Base-by-base conservation (phyloP, 1,284 basidiomycete species). In the Ustilago sp. region DNA sequence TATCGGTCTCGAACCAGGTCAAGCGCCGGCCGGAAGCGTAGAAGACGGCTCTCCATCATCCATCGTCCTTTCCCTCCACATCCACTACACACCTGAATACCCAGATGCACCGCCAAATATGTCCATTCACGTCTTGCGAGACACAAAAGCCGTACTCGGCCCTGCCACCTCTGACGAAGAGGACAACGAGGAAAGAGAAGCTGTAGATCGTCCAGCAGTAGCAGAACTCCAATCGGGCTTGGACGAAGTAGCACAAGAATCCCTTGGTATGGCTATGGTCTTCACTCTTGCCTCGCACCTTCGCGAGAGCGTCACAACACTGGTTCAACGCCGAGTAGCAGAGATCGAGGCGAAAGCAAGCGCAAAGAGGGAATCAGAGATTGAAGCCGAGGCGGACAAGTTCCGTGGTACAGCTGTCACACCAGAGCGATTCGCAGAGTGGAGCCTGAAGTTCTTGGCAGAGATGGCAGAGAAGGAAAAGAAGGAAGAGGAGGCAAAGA, bases 201-300 rank as follows among this genome's bases (percentile, higher is more conserved):
- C 53, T 5, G 34, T 54, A 4, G 59, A 64, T 12, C 61, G 71
- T 12, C 62, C 65, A 39, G 62, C 62, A 32, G 60, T 75, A 43
- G 23, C 43, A 35, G 68, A 75, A 38, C 65, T 76, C 6, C 74
- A 71, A 51, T 7, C 87, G 31, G 90, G 91, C 47, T 88, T 95
- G 69, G 88, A 87, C 68, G 87, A 87, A 63, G 89, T 92, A 80
- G 95, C 92, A 34, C 90, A 93, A 83, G 95, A 98, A 83, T 95
- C 93, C 80, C 85, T 94, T 31, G 95, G 95, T 43, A 96, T 98
- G 92, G 94, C 96, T 2, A 98, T 98, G 95, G 95, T 94, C 12
- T 99, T 98, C 85, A 94, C 95, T 0, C 89, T 99, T 7, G 93
- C 94, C 4, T 92, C 93, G 3, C 92, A 94, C 80, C 89, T 98